phyloP scores from a whole-genome alignment of 148 eudicot species.

The Talinum fruticosum region DNA sequence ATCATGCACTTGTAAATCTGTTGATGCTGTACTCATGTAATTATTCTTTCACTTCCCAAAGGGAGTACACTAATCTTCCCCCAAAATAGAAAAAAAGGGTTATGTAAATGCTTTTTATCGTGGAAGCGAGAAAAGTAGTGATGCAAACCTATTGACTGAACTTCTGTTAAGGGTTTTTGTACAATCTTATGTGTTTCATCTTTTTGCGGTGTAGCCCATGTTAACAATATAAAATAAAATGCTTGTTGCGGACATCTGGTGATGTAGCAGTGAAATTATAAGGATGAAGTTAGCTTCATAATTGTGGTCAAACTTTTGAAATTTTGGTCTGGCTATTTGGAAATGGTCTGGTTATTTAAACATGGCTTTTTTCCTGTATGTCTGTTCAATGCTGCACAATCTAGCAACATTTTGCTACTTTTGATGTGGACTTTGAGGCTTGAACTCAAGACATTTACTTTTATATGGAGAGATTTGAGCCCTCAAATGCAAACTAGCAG shows the following conservation, averaged over 20 bases:
- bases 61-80: not conserved
- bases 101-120: not conserved
- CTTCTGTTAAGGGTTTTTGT: not conserved
- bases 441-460: not conserved
- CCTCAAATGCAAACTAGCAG: not conserved
- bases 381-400: not conserved
- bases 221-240: no score
- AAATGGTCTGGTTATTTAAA: not conserved
- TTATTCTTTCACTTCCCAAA: not conserved
- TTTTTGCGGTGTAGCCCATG: not conserved
- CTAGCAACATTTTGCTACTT: no score
- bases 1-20: not conserved
- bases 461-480: not conserved
- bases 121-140: not conserved
- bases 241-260: not conserved
- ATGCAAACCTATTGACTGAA: not conserved
- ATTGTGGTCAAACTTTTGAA: not conserved
- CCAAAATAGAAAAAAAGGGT: no score
- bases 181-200: not conserved
- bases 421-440: not conserved
- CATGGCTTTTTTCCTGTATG: not conserved
- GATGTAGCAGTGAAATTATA: not conserved
- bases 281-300: not conserved
- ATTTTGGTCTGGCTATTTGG: not conserved
- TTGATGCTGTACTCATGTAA: not conserved